Evolutionary conservation across 2,329 filamentous ascomycete species (phyloP).

Genomic region (Penicillium sp.): DNA sequence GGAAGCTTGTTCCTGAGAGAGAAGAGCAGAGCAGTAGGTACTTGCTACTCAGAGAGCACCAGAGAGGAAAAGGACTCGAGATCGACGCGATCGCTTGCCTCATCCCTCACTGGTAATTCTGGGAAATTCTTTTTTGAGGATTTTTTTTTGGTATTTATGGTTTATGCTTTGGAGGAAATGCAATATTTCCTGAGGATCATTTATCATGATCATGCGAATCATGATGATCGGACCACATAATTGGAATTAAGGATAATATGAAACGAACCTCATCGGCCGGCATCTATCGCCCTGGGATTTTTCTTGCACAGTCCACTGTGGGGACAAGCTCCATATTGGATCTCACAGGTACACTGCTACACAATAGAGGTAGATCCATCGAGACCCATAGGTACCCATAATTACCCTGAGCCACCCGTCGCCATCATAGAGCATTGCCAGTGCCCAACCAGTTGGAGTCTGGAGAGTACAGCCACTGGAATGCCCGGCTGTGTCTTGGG

Average conservation of each 20-base stretch:
- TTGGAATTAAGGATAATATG: not conserved
- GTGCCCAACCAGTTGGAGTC: not conserved
- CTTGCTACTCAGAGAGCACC: not conserved
- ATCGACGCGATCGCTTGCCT: constrained; percentile 21
- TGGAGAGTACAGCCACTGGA: constrained; percentile 13
- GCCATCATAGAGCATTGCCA: not conserved
- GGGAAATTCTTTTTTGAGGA: not conserved
- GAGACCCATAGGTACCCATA: not conserved
- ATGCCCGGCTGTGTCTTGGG: constrained; percentile 28
- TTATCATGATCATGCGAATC: constrained; percentile 2
- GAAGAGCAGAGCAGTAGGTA: not conserved
- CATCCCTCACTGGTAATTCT: constrained; percentile 12
- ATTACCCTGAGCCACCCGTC: not conserved
- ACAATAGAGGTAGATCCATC: not conserved
- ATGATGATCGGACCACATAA: constrained; percentile 1
- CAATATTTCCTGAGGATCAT: not conserved
- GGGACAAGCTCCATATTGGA: not conserved
- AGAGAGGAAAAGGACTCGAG: not conserved
- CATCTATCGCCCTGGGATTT: not conserved
- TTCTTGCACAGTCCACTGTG: not conserved
- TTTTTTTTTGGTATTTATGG: not conserved
- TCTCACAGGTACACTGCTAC: not conserved
- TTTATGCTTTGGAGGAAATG: not conserved
- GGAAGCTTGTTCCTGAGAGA: constrained; percentile 25
- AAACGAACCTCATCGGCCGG: not conserved